Conservation (phyloP, 1,284 basidiomycete species). For the Sanghuangporus baumii region DNA sequence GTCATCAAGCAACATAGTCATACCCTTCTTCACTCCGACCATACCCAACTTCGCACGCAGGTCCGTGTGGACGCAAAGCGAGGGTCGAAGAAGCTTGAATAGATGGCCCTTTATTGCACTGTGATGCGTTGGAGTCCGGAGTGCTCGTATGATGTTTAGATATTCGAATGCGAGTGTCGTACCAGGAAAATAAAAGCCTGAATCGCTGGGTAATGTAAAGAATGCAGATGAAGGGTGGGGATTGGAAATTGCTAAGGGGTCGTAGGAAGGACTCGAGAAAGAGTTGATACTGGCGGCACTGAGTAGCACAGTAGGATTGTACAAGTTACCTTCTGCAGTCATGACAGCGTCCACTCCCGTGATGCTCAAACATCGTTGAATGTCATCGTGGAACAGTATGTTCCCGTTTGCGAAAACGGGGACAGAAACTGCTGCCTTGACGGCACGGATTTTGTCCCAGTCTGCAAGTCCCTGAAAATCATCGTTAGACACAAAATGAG, state of each 20-base stretch:
- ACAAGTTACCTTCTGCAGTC: slow-evolving; percentile 93
- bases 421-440: slow-evolving; percentile 83
- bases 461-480: slow-evolving; percentile 70
- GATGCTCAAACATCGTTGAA: slow-evolving; percentile 67
- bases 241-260: slow-evolving; percentile 21
- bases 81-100: slow-evolving; percentile 87
- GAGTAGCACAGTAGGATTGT: slow-evolving; percentile 84
- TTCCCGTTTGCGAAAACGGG: slow-evolving; percentile 99
- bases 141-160: slow-evolving; percentile 69
- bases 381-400: slow-evolving; percentile 80
- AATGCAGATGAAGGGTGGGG: slow-evolving; percentile 23
- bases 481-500: background rate
- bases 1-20: slow-evolving; percentile 40
- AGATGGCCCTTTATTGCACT: slow-evolving; percentile 89
- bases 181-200: slow-evolving; percentile 52
- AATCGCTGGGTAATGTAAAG: slow-evolving; percentile 29
- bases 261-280: slow-evolving; percentile 11
- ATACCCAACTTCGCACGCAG: slow-evolving; percentile 67
- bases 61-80: slow-evolving; percentile 64
- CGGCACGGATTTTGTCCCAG: slow-evolving; percentile 79
- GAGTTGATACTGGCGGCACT: slow-evolving; percentile 19
- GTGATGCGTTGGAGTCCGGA: slow-evolving; percentile 68
- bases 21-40: slow-evolving; percentile 35
- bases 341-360: slow-evolving; percentile 93
- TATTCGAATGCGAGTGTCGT: slow-evolving; percentile 80